Evolutionary conservation across 2,329 filamentous ascomycete genomes (phyloP).

Genomic region (Alternaria conjuncta): DNA sequence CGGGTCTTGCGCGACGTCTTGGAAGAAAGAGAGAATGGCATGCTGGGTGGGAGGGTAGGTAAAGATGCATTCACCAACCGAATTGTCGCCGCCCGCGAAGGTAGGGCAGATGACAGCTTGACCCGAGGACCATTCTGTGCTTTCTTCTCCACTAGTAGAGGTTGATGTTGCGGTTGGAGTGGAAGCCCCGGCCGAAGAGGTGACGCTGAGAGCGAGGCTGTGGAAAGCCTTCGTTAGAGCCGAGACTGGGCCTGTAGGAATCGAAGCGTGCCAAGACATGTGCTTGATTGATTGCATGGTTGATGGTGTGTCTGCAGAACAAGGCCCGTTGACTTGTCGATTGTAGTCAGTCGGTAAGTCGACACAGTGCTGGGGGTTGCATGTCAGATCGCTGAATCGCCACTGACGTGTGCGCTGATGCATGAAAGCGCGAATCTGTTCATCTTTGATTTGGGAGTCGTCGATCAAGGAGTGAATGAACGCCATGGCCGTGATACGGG

Average conservation of each 20-base stretch:
- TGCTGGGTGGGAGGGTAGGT: constrained; percentile 56
- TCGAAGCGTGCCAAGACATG: constrained; percentile 23
- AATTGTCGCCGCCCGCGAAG: constrained; percentile 69
- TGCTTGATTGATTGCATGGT: not conserved
- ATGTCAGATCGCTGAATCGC: constrained; percentile 26
- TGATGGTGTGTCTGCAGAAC: not conserved
- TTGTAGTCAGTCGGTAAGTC: constrained; percentile 31
- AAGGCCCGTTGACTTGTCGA: not conserved
- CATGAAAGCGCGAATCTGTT: constrained; percentile 37
- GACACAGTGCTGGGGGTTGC: constrained; percentile 27
- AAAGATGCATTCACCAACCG: constrained; percentile 68
- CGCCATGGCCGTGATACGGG: constrained; percentile 42
- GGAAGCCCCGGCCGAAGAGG: not conserved
- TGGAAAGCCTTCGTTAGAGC: constrained; percentile 13
- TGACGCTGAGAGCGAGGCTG: constrained; percentile 7
- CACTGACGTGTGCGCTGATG: constrained; percentile 43
- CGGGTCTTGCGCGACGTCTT: constrained; percentile 60
- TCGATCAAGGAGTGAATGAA: constrained; percentile 31
- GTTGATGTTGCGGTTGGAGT: not conserved
- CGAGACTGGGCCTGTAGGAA: constrained; percentile 1
- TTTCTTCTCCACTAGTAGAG: not conserved
- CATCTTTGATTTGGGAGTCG: constrained; percentile 31
- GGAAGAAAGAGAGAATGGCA: constrained; percentile 67
- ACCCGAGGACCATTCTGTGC: constrained; percentile 15
- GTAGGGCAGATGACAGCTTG: constrained; percentile 50